These are phyloP conservation scores for Mortierella sp. DNA, from an alignment of 371 early-diverging fungal species.

Conservation along the genomic window DNA sequence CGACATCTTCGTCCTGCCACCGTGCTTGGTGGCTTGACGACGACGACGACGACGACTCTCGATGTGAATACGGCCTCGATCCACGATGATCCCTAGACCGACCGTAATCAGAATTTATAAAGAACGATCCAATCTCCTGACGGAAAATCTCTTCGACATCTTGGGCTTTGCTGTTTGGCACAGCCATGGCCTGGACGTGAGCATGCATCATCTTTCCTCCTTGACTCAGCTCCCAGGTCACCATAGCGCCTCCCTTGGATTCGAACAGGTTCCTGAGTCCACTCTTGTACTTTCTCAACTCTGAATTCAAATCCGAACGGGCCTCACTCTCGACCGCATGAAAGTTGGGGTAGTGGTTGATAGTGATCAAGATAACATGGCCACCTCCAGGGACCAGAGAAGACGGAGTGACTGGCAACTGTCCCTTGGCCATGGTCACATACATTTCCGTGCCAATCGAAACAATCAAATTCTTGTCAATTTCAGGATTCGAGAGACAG, in stretches of 20 bases:
- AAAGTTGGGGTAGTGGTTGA: conserved; percentile 73
- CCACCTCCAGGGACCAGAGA: conserved; percentile 71
- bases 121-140: conserved; percentile 37
- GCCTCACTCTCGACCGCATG: conserved; percentile 57
- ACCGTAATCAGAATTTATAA: conserved; percentile 31
- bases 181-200: conserved; percentile 73
- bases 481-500: conserved; percentile 82
- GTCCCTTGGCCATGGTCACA: conserved; percentile 81
- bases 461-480: conserved; percentile 83
- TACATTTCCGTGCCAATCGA: conserved; percentile 80
- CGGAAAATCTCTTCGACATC: conserved; percentile 48
- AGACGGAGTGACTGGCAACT: conserved; percentile 14
- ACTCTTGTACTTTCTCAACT: conserved; percentile 69
- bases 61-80: conserved; percentile 35
- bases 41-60: conserved; percentile 1
- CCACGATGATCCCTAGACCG: conserved; percentile 22
- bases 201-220: conserved; percentile 67
- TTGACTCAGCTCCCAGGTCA: conserved; percentile 77
- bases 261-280: conserved; percentile 60
- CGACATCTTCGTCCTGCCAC: conserved; percentile 46
- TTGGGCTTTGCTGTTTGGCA: conserved; percentile 53
- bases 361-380: conserved; percentile 78
- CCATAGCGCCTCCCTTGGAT: conserved; percentile 63
- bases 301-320: conserved; percentile 56
- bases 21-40: neutral